Base-by-base conservation (phyloP, 768 basidiomycete genomes). In the Boletus pseudopeckii region DNA sequence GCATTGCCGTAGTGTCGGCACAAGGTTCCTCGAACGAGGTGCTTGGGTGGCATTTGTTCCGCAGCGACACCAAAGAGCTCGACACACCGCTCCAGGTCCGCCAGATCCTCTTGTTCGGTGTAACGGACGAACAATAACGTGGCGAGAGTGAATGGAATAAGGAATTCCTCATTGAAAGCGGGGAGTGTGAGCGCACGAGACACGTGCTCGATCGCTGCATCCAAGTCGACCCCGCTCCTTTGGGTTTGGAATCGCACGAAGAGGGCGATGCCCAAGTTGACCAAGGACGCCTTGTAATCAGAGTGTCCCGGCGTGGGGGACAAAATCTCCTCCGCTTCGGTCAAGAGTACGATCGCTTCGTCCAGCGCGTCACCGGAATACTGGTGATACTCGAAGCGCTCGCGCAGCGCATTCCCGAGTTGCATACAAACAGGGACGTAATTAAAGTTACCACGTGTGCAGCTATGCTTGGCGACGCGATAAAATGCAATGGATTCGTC, bases 401-500 rank as follows among this genome's bases (percentile, higher is more conserved):
- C 28, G 4, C 50, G 46, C 24, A 67, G 50, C 14, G 44, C 50
- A 17, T 59, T 67, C 13, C 57, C 60, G 10, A 61, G 57, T 34
- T 55, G 38, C 53, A 52, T 59, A 48, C 59, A 48, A 33, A 57
- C 33, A 10, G 39, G 15, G 42, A 39, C 51, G 22, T 61, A 57
- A n/a, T 52, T 41, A 8, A 20, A 20, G 17, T 52, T n/a, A 10
- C 54, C 61, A 14, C 39, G 51, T 30, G 38, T 55, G 48, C 55
- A 61, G 28, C 7, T 22, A 4, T 50, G 33, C 20, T 43, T 52
- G 14, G 69, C 57, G 17, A 54, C 24, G 13, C 57, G 59, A 55
- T 39, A 56, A 15, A 45, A 10, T 5, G 24, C 38, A n/a, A 70
- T 61, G 20, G 68, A 60, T 22, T 61, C 69, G 1, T 71, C 53